Conservation (phyloP, 805 yeast species). For the Kodamaea neixiangensis region DNA sequence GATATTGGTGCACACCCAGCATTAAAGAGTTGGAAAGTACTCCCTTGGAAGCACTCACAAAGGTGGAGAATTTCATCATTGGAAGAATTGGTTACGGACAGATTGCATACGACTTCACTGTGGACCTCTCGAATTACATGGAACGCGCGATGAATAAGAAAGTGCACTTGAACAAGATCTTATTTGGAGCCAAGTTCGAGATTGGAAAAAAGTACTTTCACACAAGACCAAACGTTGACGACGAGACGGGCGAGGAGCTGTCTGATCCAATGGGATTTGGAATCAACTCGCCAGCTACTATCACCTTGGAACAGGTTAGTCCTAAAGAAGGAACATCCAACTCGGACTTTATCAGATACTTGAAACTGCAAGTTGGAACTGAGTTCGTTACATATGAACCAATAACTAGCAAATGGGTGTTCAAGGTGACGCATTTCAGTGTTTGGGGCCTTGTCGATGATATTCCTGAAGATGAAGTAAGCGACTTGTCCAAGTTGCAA, state of each 20-base stretch:
- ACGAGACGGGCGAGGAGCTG: slow-evolving; percentile 35
- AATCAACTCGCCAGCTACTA: slow-evolving; percentile 73
- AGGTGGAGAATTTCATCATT: slow-evolving; percentile 62
- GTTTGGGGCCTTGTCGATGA: slow-evolving; percentile 88
- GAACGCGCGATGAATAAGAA: slow-evolving; percentile 35
- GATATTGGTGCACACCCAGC: slow-evolving; percentile 76
- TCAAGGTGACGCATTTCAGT: slow-evolving; percentile 87
- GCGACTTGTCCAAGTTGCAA: slow-evolving; percentile 32
- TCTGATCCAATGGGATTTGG: slow-evolving; percentile 70
- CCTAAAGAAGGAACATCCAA: slow-evolving; percentile 50
- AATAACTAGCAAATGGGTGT: slow-evolving; percentile 71
- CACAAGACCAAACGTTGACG: slow-evolving; percentile 8
- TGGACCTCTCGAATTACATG: slow-evolving; percentile 61
- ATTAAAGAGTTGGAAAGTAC: slow-evolving; percentile 48
- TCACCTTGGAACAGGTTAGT: slow-evolving; percentile 61
- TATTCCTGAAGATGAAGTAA: slow-evolving; percentile 41
- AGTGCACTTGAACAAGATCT: slow-evolving; percentile 43
- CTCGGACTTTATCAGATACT: slow-evolving; percentile 48
- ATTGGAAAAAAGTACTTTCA: slow-evolving; percentile 34
- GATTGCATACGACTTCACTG: slow-evolving; percentile 64
- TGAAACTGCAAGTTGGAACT: slow-evolving; percentile 64
- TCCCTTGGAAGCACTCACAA: slow-evolving; percentile 49
- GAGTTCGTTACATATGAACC: slow-evolving; percentile 81
- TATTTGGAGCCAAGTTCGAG: slow-evolving; percentile 32
- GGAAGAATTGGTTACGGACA: slow-evolving; percentile 73